phyloP scores from a whole-genome alignment of 495 filamentous ascomycete species.

The Hypoxylon perforatum region DNA sequence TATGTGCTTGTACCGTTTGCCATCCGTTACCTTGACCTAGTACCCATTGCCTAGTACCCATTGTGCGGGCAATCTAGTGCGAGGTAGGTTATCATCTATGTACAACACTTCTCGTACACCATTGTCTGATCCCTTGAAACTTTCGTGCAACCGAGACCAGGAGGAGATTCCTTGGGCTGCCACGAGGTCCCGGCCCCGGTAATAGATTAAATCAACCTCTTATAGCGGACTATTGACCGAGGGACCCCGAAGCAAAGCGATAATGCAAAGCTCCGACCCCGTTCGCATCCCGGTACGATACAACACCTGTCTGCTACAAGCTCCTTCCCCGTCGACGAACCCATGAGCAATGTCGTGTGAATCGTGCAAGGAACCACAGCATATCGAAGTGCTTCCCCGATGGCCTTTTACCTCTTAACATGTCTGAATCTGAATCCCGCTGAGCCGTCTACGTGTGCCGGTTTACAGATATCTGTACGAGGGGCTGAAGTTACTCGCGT shows the following conservation, averaged over 20 bases:
- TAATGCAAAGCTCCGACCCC: not conserved
- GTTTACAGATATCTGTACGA: too few relatives aligned
- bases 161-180: not conserved
- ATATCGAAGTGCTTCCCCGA: not conserved
- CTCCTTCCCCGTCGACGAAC: not conserved
- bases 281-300: not conserved
- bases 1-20: too few relatives aligned
- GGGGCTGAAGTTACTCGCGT: not conserved
- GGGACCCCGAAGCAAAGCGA: not conserved
- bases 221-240: not conserved
- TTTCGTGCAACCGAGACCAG: not conserved
- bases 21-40: too few relatives aligned
- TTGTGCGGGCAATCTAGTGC: too few relatives aligned
- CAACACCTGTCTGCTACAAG: not conserved
- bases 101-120: not conserved
- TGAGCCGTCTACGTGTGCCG: too few relatives aligned
- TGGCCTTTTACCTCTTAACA: too few relatives aligned
- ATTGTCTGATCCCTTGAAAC: not conserved
- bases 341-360: not conserved
- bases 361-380: not conserved
- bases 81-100: not conserved
- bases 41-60: too few relatives aligned
- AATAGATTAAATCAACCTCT: conserved; percentile 4
- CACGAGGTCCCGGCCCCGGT: not conserved
- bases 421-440: not conserved